Evolutionary conservation across 257 asterid genomes (phyloP), one percentile per base, ranked within the genome.

Genomic region (Petunia secreta): DNA sequence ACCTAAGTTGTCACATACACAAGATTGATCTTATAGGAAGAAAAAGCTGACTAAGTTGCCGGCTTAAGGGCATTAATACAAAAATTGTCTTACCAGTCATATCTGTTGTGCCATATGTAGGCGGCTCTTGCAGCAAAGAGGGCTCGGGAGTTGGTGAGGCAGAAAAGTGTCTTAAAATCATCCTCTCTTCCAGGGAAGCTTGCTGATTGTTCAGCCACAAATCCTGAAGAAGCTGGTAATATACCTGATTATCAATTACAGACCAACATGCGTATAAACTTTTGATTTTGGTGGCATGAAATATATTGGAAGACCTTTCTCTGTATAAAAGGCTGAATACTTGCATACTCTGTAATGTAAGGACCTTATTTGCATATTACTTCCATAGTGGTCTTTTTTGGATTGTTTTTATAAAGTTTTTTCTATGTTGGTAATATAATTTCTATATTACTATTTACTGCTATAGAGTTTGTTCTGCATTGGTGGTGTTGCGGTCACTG

Each of bases 161-260:
- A 92, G 85, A 96, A 94, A 83, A 86, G 98, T 82, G 96, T 91
- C 43, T 80, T 94, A 85, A 94, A 79, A 85, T 94, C 98, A 62
- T 94, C 99, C 11, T 89, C 99, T 77, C 97, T 96, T 82, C 99
- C 99, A 7, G 98, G 99, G 80, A 96, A 96, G 91, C 99, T 96
- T 77, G 98, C 99, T 87, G 99, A 96, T 87, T 96, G 99, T 85
- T 94, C 98, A 50, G 88, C 97, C 67, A 90, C 98, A 10, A 82
- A 94, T 84, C 99, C 98, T 84, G 97, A 85, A 84, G 98, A 89
- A 81, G 78, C 95, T 62, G 98, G 99, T 96, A 84, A 73, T 36
- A 46, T 73, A 73, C 62, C 62, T 73, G 5, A 73, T 50, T 13
- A 50, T 73, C 62, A 46, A 73, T 73, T 50, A 48, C 59, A 52